Evolutionary conservation across 106 monocot genomes (phyloP).

Genomic region (Dendrobium nobile): DNA sequence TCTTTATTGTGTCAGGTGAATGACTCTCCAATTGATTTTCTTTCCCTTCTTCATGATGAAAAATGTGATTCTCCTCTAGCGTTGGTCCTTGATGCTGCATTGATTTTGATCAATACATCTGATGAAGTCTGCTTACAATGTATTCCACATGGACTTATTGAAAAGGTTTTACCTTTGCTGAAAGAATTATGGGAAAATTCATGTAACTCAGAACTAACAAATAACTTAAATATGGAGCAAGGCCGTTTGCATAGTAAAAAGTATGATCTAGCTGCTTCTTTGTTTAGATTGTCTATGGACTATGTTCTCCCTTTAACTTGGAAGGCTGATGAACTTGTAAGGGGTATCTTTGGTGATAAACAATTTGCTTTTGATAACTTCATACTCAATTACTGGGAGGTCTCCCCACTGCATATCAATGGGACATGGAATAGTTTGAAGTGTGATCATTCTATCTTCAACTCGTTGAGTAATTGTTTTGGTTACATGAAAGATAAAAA

Average conservation of each 20-base stretch:
- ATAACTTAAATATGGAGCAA: too few relatives aligned
- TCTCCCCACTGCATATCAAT: constrained; percentile 40
- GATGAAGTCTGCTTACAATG: constrained; percentile 15
- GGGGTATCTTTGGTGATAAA: constrained; percentile 45
- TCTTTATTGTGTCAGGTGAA: constrained; percentile 50
- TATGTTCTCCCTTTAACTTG: constrained; percentile 12
- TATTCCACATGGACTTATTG: constrained; percentile 24
- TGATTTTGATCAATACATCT: constrained; percentile 51
- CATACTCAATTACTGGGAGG: constrained; percentile 51
- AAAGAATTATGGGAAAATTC: constrained; percentile 19
- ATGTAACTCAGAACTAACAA: constrained; percentile 4
- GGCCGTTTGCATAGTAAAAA: not conserved
- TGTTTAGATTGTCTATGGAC: constrained; percentile 77
- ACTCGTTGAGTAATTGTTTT: constrained; percentile 35
- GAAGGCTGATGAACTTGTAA: constrained; percentile 20
- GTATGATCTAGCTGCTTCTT: constrained; percentile 48
- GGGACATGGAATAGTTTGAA: constrained; percentile 13
- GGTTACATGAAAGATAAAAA: constrained; percentile 17
- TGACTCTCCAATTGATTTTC: not conserved
- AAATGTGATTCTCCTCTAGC: constrained; percentile 7
- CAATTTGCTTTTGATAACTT: constrained; percentile 44
- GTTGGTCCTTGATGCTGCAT: constrained; percentile 35
- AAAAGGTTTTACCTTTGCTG: constrained; percentile 28
- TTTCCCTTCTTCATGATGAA: constrained; percentile 7
- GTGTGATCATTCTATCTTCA: constrained; percentile 19